These are phyloP conservation scores for Suillus subalutaceus DNA, from an alignment of 768 basidiomycete genomes.

Conservation along the genomic window DNA sequence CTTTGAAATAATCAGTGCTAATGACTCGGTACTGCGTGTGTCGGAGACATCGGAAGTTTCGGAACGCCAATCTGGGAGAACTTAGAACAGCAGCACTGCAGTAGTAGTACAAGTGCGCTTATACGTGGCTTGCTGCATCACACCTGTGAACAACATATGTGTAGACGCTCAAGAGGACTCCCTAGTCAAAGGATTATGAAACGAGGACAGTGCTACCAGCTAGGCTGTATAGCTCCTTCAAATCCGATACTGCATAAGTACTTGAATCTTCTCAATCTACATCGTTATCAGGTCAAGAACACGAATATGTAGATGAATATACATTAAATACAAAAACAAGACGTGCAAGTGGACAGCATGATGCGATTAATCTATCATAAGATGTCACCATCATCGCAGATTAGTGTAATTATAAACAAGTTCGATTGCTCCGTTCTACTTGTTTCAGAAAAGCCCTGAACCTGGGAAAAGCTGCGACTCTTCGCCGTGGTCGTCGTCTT, in stretches of 20 bases:
- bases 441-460: constrained; percentile 42
- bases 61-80: neutral
- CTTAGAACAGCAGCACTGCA: neutral
- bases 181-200: neutral
- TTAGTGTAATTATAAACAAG: constrained; percentile 4
- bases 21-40: neutral
- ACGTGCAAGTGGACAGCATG: constrained; percentile 17
- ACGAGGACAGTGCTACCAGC: neutral
- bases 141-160: neutral
- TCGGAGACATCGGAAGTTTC: neutral
- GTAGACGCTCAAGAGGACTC: neutral
- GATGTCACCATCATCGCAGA: constrained; percentile 6
- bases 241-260: neutral
- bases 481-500: constrained; percentile 29
- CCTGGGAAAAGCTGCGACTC: constrained; percentile 46
- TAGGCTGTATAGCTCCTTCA: neutral
- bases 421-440: neutral
- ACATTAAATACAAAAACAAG: constrained; percentile 27
- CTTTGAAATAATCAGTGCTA: neutral
- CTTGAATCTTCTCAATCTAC: neutral
- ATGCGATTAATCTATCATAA: constrained; percentile 18
- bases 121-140: neutral
- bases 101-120: neutral
- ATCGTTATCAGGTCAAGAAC: constrained; percentile 2
- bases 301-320: constrained; percentile 13